Conservation (phyloP, 306 rosid species). For the Malus fusca region DNA sequence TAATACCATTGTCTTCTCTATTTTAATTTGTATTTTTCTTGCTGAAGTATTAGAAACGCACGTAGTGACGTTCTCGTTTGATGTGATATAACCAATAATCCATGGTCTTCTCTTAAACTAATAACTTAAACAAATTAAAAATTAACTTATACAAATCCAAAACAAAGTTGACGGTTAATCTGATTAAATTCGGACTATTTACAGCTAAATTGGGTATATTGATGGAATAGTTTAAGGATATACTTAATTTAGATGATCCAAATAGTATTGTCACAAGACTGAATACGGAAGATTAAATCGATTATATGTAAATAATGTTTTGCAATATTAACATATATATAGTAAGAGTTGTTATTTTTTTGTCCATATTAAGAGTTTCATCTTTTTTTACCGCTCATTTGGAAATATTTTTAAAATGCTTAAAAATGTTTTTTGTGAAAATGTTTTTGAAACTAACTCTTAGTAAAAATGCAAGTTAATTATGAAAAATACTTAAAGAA, state of each 20-base stretch:
- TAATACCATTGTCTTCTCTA: too few species aligned
- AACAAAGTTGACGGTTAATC: neutral
- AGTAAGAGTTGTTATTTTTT: too few species aligned
- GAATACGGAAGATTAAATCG: neutral
- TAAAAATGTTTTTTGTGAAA: too few species aligned
- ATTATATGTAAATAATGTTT: neutral
- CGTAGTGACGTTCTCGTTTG: constrained; percentile 2
- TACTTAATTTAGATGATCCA: neutral
- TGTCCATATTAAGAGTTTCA: too few species aligned
- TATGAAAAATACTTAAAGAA: too few species aligned
- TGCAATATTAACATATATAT: neutral
- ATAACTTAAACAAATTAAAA: neutral
- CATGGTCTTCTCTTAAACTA: neutral
- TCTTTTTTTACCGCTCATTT: too few species aligned
- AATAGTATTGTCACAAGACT: neutral
- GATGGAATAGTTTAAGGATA: neutral
- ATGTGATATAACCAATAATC: neutral
- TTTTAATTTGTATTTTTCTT: neutral
- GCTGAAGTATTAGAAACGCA: neutral
- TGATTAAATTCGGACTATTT: neutral
- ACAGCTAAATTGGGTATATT: neutral
- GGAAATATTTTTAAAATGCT: too few species aligned
- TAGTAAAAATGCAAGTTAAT: too few species aligned
- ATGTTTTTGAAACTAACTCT: too few species aligned
- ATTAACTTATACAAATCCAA: neutral